Conservation (phyloP, 306 rosid species). For the Crotalaria pallida region DNA sequence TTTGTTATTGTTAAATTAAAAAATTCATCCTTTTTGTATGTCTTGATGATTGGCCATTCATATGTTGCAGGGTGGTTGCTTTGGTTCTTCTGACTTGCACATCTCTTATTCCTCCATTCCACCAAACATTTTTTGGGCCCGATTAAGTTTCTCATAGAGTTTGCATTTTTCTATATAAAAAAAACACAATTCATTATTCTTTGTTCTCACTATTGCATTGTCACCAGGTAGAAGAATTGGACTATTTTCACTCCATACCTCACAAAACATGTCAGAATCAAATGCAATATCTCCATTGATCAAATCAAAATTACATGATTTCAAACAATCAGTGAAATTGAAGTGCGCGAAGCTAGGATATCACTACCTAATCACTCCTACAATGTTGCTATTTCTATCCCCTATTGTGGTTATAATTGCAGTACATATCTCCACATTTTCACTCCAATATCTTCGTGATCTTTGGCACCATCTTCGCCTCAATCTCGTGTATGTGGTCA, state of each 20-base stretch:
- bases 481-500: conserved; percentile 39
- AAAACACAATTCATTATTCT: conserved; percentile 10
- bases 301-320: conserved; percentile 43
- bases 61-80: conserved; percentile 30
- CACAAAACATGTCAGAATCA: conserved; percentile 33
- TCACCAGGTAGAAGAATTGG: neutral
- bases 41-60: conserved; percentile 7
- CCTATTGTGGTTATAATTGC: conserved; percentile 32
- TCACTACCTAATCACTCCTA: conserved; percentile 53
- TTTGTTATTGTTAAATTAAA: neutral
- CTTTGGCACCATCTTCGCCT: conserved; percentile 48
- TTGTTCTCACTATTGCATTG: conserved; percentile 15
- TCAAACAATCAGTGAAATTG: conserved; percentile 48
- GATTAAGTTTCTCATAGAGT: neutral
- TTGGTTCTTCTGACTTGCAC: conserved; percentile 12
- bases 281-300: conserved; percentile 23
- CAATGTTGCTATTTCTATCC: conserved; percentile 41
- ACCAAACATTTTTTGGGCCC: neutral
- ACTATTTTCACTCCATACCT: neutral
- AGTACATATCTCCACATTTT: conserved; percentile 41
- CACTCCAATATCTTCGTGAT: conserved; percentile 36
- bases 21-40: neutral
- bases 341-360: conserved; percentile 62
- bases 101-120: conserved; percentile 9
- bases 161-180: neutral